Evolutionary conservation across 2,329 filamentous ascomycete genomes (phyloP), one percentile per base, ranked within the genome.

Genomic region (Aspergillus phoenicis): DNA sequence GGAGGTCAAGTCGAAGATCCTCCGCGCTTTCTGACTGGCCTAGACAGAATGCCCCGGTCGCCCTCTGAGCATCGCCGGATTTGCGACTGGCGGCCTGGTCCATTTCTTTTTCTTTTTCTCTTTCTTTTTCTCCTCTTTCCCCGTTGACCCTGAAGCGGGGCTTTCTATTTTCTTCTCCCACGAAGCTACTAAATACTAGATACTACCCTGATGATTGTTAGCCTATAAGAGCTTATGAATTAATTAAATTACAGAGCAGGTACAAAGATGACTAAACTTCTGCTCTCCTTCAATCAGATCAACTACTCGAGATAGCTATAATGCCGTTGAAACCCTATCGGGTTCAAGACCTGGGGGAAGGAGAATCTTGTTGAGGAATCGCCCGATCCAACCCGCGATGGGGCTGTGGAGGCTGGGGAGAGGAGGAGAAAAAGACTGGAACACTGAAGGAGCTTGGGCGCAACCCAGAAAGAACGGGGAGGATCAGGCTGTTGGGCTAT

Each of bases 1-100:
- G 60, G 30, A 63, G 63, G 62, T 56, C 61, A 63, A 62, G 53
- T 60, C 56, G 66, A 67, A 61, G 66, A 68, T 68, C 66, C 65
- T 68, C 66, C 64, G 60, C 64, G 64, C 60, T 64, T 36, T 61
- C 51, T 64, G 55, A 64, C 66, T 67, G 64, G 62, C 60, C 52
- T 63, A 52, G 52, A 58, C 47, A 51, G 59, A 61, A 60, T 59
- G 59, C 49, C 57, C 59, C 57, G 58, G 57, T 26, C 45, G 45
- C 45, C 45, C 45, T 49, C 39, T 57, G 22, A 48, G 45, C 38
- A 30, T 58, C 52, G 60, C 51, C 41, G 41, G 53, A 51, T 61
- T 52, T 53, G 36, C 28, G 38, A 55, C 38, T 57, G 33, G 11
- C 33, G 33, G 33, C 11, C 33, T 36, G 33, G 33, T 36, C 33